These are phyloP conservation scores for Plasmodium ovale DNA, from an alignment of 169 alveolate species.

Conservation along the genomic window DNA sequence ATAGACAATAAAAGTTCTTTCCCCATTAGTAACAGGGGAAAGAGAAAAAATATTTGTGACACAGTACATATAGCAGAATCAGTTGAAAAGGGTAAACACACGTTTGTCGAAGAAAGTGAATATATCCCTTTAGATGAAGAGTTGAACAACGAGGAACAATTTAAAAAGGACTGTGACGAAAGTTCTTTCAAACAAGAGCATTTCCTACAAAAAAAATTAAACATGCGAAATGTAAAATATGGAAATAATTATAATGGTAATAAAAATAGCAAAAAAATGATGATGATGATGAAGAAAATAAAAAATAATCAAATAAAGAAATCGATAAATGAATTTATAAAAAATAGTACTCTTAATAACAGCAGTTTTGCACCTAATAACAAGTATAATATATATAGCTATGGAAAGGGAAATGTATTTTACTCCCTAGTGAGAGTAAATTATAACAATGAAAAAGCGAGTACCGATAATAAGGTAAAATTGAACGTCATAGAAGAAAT, in stretches of 20 bases:
- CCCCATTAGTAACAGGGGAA: background rate
- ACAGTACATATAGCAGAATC: background rate
- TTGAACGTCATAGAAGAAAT: slow-evolving; percentile 39
- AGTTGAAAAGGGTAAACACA: background rate
- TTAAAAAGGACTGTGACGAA: background rate
- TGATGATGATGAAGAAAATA: background rate
- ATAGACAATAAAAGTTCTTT: background rate
- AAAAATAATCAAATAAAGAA: slow-evolving; percentile 35
- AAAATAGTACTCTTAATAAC: slow-evolving; percentile 30
- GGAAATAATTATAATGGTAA: background rate
- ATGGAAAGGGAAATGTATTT: slow-evolving; percentile 37
- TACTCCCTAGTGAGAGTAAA: slow-evolving; percentile 55
- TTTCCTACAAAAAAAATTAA: slow-evolving; percentile 15
- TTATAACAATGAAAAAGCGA: slow-evolving; percentile 29
- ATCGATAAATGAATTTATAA: slow-evolving; percentile 52
- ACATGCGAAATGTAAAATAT: background rate
- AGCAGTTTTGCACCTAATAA: slow-evolving; percentile 19
- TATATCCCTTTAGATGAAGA: background rate
- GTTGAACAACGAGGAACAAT: background rate
- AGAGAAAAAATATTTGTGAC: background rate
- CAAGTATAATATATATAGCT: slow-evolving; percentile 42
- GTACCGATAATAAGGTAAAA: slow-evolving; percentile 30
- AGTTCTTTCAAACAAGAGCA: background rate
- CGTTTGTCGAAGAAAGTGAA: background rate
- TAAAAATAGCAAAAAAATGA: slow-evolving; percentile 1